phyloP scores from a whole-genome alignment of 2,329 filamentous ascomycete genomes.

The Penicillium palitans region DNA sequence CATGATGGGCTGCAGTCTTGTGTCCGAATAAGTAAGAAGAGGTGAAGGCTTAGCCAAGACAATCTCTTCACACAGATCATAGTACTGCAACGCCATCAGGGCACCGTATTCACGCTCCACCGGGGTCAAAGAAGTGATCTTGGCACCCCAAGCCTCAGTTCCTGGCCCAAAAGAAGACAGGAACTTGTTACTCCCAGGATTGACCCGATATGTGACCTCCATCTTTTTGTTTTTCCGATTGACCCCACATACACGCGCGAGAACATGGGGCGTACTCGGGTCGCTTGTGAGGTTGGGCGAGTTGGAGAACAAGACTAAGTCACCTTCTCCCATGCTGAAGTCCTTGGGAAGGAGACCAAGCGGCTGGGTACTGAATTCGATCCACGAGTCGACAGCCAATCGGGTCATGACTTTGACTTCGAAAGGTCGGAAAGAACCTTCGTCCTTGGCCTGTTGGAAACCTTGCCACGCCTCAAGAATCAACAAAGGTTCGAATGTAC shows the following conservation, averaged over 20 bases:
- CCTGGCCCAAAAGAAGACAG: conserved; percentile 68
- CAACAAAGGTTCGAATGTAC: conserved; percentile 85
- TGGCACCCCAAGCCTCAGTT: conserved; percentile 69
- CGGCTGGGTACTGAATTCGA: conserved; percentile 87
- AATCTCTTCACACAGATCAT: conserved; percentile 92
- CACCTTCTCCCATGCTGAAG: conserved; percentile 73
- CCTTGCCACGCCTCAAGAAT: conserved; percentile 94
- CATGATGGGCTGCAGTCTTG: conserved; percentile 67
- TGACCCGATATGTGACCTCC: conserved; percentile 83
- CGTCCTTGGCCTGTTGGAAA: conserved; percentile 86
- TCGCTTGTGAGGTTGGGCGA: conserved; percentile 68
- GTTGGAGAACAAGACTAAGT: conserved; percentile 83
- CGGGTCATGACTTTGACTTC: conserved; percentile 86
- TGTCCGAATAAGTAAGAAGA: conserved; percentile 75
- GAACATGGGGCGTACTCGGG: conserved; percentile 70
- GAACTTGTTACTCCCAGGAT: conserved; percentile 60
- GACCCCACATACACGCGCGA: conserved; percentile 78
- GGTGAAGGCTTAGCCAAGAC: conserved; percentile 86
- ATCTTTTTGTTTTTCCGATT: conserved; percentile 77
- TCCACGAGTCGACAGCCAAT: conserved; percentile 85
- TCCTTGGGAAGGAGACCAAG: conserved; percentile 69
- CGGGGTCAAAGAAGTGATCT: conserved; percentile 89
- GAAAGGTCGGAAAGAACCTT: conserved; percentile 76
- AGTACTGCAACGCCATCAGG: conserved; percentile 86
- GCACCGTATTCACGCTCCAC: conserved; percentile 95